Evolutionary conservation across 352 stramenopile species (phyloP), one percentile per base, ranked within the genome.

Genomic region (Phytophthora parvispora): DNA sequence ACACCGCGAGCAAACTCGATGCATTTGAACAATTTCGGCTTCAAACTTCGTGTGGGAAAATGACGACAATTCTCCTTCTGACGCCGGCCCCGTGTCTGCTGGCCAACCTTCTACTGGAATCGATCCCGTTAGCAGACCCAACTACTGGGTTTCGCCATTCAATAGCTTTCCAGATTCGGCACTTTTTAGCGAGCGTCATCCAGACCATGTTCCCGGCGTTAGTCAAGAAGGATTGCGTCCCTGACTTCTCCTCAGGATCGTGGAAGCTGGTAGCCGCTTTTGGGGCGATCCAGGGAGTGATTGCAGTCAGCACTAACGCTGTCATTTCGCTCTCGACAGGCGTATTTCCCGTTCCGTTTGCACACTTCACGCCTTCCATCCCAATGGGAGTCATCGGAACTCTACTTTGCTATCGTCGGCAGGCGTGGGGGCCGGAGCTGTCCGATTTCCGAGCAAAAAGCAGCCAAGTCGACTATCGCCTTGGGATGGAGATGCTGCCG

Each of bases 301-400:
- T 62, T 10, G 69, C 63, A 36, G 29, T 72, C 22, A 48, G 16
- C 1, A 73, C 64, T 5, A 45, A 74, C 27, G 16, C 75, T 6
- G 13, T 66, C 2, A 48, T 75, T 13, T 52, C 71, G 6, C 31
- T 52, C 20, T 48, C 28, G 4, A 50, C 49, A 0, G 60, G 49
- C 8, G 51, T 75, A 1, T 80, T 75, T 36, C 76, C 76, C 1
- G 65, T 81, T 6, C 75, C 72, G 5, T 80, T 78, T 20, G 72
- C 64, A 2, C 34, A 69, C 13, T 32, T 74, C 24, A 40, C 56
- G 1, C 57, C 64, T 0, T 9, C 69, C 3, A 40, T 52, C 1
- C 54, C 70, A 0, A 64, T 76, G 22, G 20, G 12, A 10, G 47
- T 72, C 6, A 24, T 42, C 12, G 49, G 28, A 0, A 18, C 27